Evolutionary conservation across 495 filamentous ascomycete genomes (phyloP).

Genomic region (Aspergillus sclerotiicarbonarius): DNA sequence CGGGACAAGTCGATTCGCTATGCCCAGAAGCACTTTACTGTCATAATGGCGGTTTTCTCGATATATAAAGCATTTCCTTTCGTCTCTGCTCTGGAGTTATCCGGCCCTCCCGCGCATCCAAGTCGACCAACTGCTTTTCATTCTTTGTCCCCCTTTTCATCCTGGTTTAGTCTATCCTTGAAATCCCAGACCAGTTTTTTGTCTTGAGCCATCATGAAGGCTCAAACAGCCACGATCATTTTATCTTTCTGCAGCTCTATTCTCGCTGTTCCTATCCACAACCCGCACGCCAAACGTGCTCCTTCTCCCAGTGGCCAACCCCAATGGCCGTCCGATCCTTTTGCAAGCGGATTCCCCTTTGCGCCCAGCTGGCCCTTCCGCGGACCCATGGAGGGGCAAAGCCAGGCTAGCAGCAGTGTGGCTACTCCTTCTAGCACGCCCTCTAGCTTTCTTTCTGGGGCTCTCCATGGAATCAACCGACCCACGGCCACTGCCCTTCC

Average conservation of each 20-base stretch:
- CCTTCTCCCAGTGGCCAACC: too few relatives aligned
- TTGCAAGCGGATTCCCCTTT: neutral
- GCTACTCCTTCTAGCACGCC: too few relatives aligned
- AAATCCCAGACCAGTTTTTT: neutral
- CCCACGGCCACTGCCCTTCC: neutral
- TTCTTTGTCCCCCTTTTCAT: neutral
- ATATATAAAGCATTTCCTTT: neutral
- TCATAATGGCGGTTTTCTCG: neutral
- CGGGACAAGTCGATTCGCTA: neutral
- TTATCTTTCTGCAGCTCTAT: slow-evolving; percentile 6
- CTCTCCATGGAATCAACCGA: neutral
- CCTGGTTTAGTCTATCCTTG: neutral
- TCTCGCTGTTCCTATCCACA: slow-evolving; percentile 3
- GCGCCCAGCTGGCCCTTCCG: neutral
- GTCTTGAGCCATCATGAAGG: slow-evolving; percentile 1
- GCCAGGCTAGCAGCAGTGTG: too few relatives aligned
- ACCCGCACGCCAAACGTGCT: neutral
- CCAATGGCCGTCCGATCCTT: neutral
- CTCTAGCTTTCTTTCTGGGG: neutral
- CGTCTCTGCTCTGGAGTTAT: neutral
- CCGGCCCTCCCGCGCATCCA: neutral
- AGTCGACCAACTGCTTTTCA: neutral
- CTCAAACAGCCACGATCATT: slow-evolving; percentile 9
- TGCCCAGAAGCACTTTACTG: too few relatives aligned
- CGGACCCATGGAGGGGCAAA: too few relatives aligned